phyloP scores from a whole-genome alignment of 305 asterid species.

The Nicotiana rustica region DNA sequence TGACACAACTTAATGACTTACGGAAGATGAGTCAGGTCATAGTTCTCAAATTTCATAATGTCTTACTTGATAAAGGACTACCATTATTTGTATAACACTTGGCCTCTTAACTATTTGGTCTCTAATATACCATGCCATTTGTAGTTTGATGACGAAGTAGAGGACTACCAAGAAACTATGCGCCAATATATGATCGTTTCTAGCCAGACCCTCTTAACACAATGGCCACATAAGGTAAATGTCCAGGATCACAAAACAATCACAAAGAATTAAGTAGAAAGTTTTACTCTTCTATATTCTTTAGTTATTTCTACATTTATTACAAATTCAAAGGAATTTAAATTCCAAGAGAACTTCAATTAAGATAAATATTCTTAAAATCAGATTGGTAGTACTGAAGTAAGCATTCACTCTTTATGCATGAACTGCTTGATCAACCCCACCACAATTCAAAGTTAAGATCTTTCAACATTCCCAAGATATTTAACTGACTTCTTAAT shows the following conservation, averaged over 20 bases:
- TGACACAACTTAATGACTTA: not conserved
- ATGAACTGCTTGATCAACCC: not conserved
- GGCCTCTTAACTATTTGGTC: not conserved
- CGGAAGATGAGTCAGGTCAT: not conserved
- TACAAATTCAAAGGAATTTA: not conserved
- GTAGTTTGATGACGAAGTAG: not conserved
- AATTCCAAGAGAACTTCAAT: not conserved
- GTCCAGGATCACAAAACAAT: not conserved
- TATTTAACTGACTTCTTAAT: not conserved
- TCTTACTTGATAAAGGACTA: not conserved
- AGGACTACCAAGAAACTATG: slow-evolving; percentile 1
- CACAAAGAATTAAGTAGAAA: not conserved
- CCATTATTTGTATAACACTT: not conserved
- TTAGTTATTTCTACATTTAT: not conserved
- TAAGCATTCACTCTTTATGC: not conserved
- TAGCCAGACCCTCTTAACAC: not conserved
- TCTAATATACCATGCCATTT: not conserved
- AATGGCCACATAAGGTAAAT: not conserved
- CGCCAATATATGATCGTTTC: not conserved
- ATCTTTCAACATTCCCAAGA: not conserved
- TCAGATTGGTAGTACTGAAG: not conserved
- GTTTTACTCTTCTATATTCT: not conserved
- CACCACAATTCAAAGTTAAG: not conserved
- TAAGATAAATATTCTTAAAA: not conserved
- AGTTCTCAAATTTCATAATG: not conserved